Evolutionary conservation across 1,284 basidiomycete genomes (phyloP).

Genomic region (Ganoderma lingzhi): DNA sequence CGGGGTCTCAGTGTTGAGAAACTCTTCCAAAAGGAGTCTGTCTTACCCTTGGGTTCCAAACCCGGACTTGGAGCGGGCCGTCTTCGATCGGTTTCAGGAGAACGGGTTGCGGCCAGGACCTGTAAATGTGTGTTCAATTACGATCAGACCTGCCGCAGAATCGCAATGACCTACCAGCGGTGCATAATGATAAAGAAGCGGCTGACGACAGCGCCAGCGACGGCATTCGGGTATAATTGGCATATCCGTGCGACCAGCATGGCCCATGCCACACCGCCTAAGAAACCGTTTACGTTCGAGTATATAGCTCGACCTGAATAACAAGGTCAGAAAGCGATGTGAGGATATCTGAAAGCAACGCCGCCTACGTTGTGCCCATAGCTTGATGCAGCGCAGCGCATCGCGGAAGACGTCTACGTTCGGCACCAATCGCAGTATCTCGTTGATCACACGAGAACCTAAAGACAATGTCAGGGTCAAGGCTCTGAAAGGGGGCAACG

Average conservation of each 20-base stretch:
- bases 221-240: slow-evolving; percentile 96
- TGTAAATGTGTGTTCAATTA: slow-evolving; percentile 40
- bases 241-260: slow-evolving; percentile 98
- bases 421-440: slow-evolving; percentile 94
- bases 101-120: slow-evolving; percentile 98
- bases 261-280: slow-evolving; percentile 99
- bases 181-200: slow-evolving; percentile 98
- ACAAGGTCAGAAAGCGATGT: background rate
- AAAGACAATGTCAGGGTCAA: background rate
- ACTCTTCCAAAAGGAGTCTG: too few relatives aligned
- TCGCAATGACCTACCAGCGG: slow-evolving; percentile 75
- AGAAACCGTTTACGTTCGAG: slow-evolving; percentile 98
- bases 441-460: slow-evolving; percentile 97
- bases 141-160: background rate
- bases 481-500: background rate
- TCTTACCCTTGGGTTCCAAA: slow-evolving; percentile 97
- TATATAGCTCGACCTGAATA: slow-evolving; percentile 89
- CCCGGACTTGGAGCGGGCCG: slow-evolving; percentile 90
- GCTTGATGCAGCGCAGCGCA: slow-evolving; percentile 93
- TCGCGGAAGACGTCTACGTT: slow-evolving; percentile 95
- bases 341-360: background rate
- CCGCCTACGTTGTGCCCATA: slow-evolving; percentile 93
- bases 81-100: slow-evolving; percentile 96
- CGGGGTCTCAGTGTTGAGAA: background rate
- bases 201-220: slow-evolving; percentile 94